phyloP scores from a whole-genome alignment of 2,329 filamentous ascomycete genomes.

The Trichoderma sp. region DNA sequence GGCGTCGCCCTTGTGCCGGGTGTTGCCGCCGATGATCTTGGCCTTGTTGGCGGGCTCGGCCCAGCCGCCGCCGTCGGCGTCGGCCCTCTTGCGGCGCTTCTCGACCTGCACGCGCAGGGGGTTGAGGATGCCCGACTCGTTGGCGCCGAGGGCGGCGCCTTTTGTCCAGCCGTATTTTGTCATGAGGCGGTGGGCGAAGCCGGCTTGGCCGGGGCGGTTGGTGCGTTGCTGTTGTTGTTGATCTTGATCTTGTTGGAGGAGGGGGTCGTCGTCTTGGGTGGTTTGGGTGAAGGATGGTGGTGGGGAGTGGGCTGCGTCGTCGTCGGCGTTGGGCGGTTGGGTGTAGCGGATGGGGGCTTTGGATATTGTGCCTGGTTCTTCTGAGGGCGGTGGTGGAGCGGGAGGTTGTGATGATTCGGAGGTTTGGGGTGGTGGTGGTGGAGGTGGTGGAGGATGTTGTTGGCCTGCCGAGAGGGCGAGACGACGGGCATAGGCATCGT shows the following conservation, averaged over 20 bases:
- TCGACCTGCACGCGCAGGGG: slow-evolving; percentile 83
- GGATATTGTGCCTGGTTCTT: slow-evolving; percentile 62
- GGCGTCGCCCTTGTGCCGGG: slow-evolving; percentile 52
- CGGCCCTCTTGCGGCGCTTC: slow-evolving; percentile 77
- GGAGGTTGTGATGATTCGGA: slow-evolving; percentile 39
- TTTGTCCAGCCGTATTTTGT: slow-evolving; percentile 92
- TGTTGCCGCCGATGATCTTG: slow-evolving; percentile 73
- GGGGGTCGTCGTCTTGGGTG: slow-evolving; percentile 39
- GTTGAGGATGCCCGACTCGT: slow-evolving; percentile 79
- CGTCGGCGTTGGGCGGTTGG: slow-evolving; percentile 38
- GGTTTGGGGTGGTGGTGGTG: slow-evolving; percentile 41
- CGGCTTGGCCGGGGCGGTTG: slow-evolving; percentile 74
- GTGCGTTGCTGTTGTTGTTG: slow-evolving; percentile 51
- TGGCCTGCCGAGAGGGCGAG: slow-evolving; percentile 57
- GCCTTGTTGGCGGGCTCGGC: slow-evolving; percentile 69
- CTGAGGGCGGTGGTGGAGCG: slow-evolving; percentile 35
- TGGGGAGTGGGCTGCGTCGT: slow-evolving; percentile 47
- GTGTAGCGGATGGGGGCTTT: slow-evolving; percentile 76
- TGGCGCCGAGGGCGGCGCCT: slow-evolving; percentile 82
- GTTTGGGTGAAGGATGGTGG: slow-evolving; percentile 53
- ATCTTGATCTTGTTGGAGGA: slow-evolving; percentile 35
- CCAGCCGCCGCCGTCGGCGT: slow-evolving; percentile 78
- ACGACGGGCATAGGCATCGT: slow-evolving; percentile 69
- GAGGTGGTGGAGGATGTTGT: slow-evolving; percentile 39
- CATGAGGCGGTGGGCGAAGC: slow-evolving; percentile 87